Conservation (phyloP, 768 basidiomycete genomes). For the Boletus barrowsii region DNA sequence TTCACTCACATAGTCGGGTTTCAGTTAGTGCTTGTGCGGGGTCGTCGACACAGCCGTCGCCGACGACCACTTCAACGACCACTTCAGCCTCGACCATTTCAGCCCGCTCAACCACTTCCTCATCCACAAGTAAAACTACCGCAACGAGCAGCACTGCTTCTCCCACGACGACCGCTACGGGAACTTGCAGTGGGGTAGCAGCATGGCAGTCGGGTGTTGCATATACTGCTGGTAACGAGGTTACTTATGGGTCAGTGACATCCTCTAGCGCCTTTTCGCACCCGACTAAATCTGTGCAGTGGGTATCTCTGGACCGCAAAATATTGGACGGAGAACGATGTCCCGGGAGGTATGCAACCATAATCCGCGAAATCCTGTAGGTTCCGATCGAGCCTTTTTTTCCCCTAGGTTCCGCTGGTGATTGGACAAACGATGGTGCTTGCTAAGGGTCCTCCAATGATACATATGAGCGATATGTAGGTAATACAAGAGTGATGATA, state of each 20-base stretch:
- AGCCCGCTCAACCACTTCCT: slow-evolving; percentile 11
- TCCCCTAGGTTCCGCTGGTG: slow-evolving; percentile 43
- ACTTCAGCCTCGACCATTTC: not conserved
- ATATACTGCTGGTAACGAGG: slow-evolving; percentile 53
- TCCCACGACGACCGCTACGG: slow-evolving; percentile 25
- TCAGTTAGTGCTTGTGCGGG: slow-evolving; percentile 25
- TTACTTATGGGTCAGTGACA: slow-evolving; percentile 45
- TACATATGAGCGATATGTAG: not conserved
- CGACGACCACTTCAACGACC: slow-evolving; percentile 15
- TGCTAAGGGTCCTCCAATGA: slow-evolving; percentile 32
- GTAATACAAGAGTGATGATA: not conserved
- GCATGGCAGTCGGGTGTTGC: slow-evolving; percentile 45
- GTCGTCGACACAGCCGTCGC: not conserved
- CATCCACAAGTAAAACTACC: slow-evolving; percentile 7
- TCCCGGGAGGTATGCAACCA: slow-evolving; percentile 38
- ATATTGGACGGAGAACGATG: slow-evolving; percentile 61
- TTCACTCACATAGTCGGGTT: not conserved
- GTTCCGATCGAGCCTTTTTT: not conserved
- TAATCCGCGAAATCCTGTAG: not conserved
- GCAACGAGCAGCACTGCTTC: slow-evolving; percentile 11
- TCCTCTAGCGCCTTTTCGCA: not conserved
- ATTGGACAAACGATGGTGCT: slow-evolving; percentile 56
- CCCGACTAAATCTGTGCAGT: slow-evolving; percentile 6
- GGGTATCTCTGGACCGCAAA: slow-evolving; percentile 46
- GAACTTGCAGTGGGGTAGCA: slow-evolving; percentile 45